phyloP scores from a whole-genome alignment of 495 filamentous ascomycete genomes.

The Haplographium delicatum region DNA sequence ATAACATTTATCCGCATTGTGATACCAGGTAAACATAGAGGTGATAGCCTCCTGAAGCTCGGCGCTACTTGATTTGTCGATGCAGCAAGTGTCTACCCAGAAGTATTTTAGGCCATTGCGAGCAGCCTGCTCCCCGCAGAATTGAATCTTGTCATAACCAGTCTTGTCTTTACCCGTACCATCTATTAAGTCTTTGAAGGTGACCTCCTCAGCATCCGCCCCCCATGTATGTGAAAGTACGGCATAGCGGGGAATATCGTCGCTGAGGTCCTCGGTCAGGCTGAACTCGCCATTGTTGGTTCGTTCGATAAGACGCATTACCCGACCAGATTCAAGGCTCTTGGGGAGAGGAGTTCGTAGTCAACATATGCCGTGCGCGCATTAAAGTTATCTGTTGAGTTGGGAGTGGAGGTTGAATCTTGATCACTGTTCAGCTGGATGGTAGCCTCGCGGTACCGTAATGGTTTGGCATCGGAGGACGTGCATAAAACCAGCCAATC shows the following conservation, averaged over 20 bases:
- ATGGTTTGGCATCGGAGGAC: too few relatives aligned
- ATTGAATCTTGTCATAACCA: conserved; percentile 20
- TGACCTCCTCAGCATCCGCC: conserved; percentile 22
- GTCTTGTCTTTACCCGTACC: neutral
- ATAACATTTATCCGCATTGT: neutral
- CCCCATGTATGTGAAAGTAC: conserved; percentile 28
- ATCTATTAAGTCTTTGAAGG: conserved; percentile 21
- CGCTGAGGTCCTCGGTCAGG: neutral
- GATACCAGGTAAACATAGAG: neutral
- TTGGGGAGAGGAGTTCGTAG: too few relatives aligned
- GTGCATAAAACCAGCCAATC: too few relatives aligned
- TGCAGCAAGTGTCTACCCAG: conserved; percentile 41
- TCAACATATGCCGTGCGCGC: too few relatives aligned
- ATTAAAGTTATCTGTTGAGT: too few relatives aligned
- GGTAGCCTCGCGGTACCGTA: too few relatives aligned
- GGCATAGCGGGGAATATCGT: conserved; percentile 17
- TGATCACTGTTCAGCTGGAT: too few relatives aligned
- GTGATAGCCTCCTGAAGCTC: conserved; percentile 34
- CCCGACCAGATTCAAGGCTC: too few relatives aligned
- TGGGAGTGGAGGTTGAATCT: too few relatives aligned
- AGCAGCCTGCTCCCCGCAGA: conserved; percentile 21
- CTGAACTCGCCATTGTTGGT: neutral
- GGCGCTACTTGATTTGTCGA: conserved; percentile 26
- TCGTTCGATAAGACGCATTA: conserved; percentile 4
- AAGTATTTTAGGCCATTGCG: conserved; percentile 22